phyloP scores from a whole-genome alignment of 1,139 yeast genomes.

The Entelexis paramagnoliae region DNA sequence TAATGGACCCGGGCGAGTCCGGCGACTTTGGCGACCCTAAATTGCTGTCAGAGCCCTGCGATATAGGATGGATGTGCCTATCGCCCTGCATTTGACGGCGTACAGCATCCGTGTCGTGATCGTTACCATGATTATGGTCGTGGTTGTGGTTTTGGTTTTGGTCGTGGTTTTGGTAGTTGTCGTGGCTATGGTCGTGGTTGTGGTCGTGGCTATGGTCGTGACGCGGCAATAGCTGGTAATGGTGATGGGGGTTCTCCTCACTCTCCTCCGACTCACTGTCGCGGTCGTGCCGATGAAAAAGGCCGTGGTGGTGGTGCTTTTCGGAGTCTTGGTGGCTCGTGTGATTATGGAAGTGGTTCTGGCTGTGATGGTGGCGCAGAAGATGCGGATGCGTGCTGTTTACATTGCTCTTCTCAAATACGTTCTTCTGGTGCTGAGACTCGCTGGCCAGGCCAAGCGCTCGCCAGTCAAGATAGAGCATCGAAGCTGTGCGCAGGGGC shows the following conservation, averaged over 20 bases:
- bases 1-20: neutral
- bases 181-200: too few species aligned
- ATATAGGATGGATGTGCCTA: neutral
- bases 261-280: neutral
- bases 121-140: neutral
- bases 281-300: neutral
- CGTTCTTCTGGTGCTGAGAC: slow-evolving; percentile 37
- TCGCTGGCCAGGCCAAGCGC: slow-evolving; percentile 44
- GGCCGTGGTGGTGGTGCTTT: neutral
- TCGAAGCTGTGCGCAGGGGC: slow-evolving; percentile 77
- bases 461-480: slow-evolving; percentile 67
- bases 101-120: neutral
- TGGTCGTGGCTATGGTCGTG: too few species aligned
- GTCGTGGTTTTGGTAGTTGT: too few species aligned
- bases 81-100: neutral
- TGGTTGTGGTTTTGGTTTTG: neutral
- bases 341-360: neutral
- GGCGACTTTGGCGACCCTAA: neutral
- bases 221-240: neutral
- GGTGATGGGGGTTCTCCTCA: neutral
- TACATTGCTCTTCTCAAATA: slow-evolving; percentile 1
- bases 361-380: slow-evolving; percentile 3
- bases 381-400: slow-evolving; percentile 4
- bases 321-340: neutral
- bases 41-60: neutral